Evolutionary conservation across 1,139 yeast species (phyloP), one percentile per base, ranked within the genome.

Genomic region (Nakaseomyces bracarensis): DNA sequence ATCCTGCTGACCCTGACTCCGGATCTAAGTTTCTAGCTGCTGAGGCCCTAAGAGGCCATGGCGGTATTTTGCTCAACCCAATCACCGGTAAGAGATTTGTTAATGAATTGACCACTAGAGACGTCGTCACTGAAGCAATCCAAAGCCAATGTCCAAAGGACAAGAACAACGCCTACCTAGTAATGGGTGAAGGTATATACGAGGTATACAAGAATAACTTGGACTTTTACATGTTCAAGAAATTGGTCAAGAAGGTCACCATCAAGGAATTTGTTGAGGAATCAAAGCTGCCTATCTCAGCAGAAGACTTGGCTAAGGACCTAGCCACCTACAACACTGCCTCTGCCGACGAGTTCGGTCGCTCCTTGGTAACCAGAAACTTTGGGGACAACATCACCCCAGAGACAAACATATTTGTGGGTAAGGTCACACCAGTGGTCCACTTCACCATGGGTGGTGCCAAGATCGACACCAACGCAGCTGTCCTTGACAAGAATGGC

Each of bases 361-460:
- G 69, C 43, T 42, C 43, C 4, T 53, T 55, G 39, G 61, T 57
- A 26, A 51, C 55, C 6, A 67, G 62, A 37, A 44, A 50, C 7
- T 66, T 66, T 46, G 58, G 58, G 13, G 37, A 42, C 1, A 42
- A 46, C 5, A 41, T 63, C 5, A 43, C 54, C 2, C 39, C 46
- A 3, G 51, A 51, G 4, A 56, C 67, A 1, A 43, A 41, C 2
- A 44, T 66, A 2, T 65, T 51, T 47, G 60, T 64, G 20, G 69
- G 66, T 20, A 63, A 65, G 42, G 72, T 82, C 38, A 81, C 91
- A 2, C 77, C 93, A 31, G 93, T 83, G 2, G 74, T 84, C 31
- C 95, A 84, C 58, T 84, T 82, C 65, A 82, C 94, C 7, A 81
- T 83, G 87, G 94, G 95, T 27, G 94, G 95, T 36, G 79, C 82